phyloP scores from a whole-genome alignment of 2,329 filamentous ascomycete species.

The Nothophaeocryptopus gaeumannii region DNA sequence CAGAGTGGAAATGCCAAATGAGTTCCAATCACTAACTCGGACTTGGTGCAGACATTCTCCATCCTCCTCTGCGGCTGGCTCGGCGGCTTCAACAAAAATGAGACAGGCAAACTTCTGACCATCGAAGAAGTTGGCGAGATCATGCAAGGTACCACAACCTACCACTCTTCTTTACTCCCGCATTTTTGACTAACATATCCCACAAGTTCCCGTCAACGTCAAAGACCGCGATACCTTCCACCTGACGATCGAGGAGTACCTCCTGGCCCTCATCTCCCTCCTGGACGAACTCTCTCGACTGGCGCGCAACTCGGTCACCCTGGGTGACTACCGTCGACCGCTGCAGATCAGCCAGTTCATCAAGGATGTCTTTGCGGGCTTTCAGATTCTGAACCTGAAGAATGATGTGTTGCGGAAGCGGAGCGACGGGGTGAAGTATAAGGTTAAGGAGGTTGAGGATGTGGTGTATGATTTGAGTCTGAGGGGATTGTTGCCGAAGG shows the following conservation, averaged over 20 bases:
- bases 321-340: constrained; percentile 82
- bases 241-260: constrained; percentile 94
- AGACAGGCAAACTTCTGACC: constrained; percentile 66
- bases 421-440: constrained; percentile 93
- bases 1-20: constrained; percentile 38
- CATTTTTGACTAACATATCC: constrained; percentile 3
- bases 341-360: constrained; percentile 86
- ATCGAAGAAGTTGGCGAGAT: constrained; percentile 82
- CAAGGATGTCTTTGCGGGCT: constrained; percentile 92
- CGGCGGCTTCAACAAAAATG: constrained; percentile 61
- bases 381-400: constrained; percentile 96
- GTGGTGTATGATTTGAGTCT: constrained; percentile 94
- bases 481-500: constrained; percentile 60
- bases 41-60: constrained; percentile 49
- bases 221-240: constrained; percentile 90
- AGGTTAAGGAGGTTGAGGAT: constrained; percentile 96
- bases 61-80: constrained; percentile 71
- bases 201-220: constrained; percentile 79
- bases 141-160: constrained; percentile 61
- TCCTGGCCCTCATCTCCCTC: constrained; percentile 79
- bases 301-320: constrained; percentile 88
- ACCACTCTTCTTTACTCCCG: not conserved
- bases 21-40: too few species aligned
- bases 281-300: constrained; percentile 88
- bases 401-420: constrained; percentile 86